A percentile compares a stretch with the other conserved stretches of the same genome.
Evolutionary conservation across 495 filamentous ascomycete species (phyloP).

Genomic region (Tuber melanosporum): DNA sequence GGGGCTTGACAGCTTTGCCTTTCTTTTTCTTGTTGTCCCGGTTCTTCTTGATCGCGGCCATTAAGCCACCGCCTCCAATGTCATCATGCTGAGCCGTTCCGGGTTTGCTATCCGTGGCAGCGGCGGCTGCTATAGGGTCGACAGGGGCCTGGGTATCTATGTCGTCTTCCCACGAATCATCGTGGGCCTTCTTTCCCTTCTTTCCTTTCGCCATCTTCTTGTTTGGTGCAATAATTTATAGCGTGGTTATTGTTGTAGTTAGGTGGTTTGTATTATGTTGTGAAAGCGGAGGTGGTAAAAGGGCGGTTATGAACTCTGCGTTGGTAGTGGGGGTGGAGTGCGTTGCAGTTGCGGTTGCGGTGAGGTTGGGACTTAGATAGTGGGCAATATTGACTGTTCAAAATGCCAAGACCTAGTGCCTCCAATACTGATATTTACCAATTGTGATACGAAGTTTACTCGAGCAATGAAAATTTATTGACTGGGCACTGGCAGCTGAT

Average conservation of each 20-base stretch:
- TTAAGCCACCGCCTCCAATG: constrained; percentile 60
- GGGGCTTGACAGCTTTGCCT: constrained; percentile 51
- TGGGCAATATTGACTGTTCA: constrained; percentile 23
- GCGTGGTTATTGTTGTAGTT: not conserved
- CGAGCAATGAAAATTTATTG: not conserved
- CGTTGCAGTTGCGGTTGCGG: constrained; percentile 2
- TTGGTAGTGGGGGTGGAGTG: constrained; percentile 11
- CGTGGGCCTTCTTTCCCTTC: constrained; percentile 82
- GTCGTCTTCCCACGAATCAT: constrained; percentile 89
- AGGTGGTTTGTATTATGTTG: not conserved
- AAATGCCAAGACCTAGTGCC: constrained; percentile 24
- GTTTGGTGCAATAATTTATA: not conserved
- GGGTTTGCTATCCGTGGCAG: constrained; percentile 43
- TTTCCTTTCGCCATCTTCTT: constrained; percentile 49
- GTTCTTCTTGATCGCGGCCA: constrained; percentile 83
- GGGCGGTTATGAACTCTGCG: not conserved
- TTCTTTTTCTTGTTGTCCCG: constrained; percentile 90
- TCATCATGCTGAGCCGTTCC: constrained; percentile 43
- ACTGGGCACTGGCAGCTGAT: not conserved
- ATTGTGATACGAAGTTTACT: not conserved
- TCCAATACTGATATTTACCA: not conserved
- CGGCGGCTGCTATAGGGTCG: constrained; percentile 50
- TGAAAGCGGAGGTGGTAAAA: not conserved
- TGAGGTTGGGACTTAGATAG: constrained; percentile 4
- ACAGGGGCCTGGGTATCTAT: constrained; percentile 24